phyloP scores from a whole-genome alignment of 176 grass and related monocot genomes.

The Sorghum bicolor region Sorghum_bicolor_NCBIv3 NC_012872.2:4007501-4008000 shows the following conservation, averaged over 20 bases:
- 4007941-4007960: neutral
- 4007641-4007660: neutral
- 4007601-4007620: neutral
- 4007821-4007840: neutral
- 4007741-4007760: neutral
- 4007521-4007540: neutral
- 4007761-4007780: neutral
- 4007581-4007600: neutral
- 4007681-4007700: neutral
- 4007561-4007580: neutral
- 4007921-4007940: neutral
- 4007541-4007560: neutral
- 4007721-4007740: neutral
- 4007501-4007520: neutral
- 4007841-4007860: neutral
- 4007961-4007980: neutral
- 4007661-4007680: neutral
- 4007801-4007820: constrained; percentile 6
- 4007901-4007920: neutral
- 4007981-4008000: neutral
- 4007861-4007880: neutral
- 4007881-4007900: neutral
- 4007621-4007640: neutral
- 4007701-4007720: neutral
- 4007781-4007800: neutral